phyloP scores from a whole-genome alignment of 345 rosid species.

The Lagerstroemia speciosa region DNA sequence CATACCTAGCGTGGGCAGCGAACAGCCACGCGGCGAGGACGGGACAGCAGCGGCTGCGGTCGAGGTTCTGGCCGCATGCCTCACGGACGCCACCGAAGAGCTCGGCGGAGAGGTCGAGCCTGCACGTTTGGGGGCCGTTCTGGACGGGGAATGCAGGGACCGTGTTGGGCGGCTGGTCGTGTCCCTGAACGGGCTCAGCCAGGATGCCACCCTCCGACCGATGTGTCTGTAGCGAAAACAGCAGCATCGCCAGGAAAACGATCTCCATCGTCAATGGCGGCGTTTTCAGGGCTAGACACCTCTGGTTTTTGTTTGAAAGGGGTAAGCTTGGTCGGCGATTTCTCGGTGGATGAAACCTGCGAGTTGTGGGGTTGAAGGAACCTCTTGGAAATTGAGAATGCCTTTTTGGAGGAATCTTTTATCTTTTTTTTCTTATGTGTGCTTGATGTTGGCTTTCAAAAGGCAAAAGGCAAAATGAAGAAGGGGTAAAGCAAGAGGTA shows the following conservation, averaged over 20 bases:
- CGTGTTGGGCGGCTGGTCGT: conserved; percentile 38
- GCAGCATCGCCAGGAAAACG: neutral
- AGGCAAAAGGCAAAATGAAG: conserved; percentile 1
- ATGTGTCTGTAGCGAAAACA: neutral
- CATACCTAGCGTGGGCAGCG: conserved; percentile 81
- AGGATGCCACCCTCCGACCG: conserved; percentile 17
- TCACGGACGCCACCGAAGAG: conserved; percentile 93
- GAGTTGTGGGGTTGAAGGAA: neutral
- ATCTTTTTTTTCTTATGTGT: conserved; percentile 4
- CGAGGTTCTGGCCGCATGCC: conserved; percentile 80
- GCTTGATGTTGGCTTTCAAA: neutral
- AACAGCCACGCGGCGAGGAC: conserved; percentile 96
- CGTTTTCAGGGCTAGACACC: neutral
- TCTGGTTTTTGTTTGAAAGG: neutral
- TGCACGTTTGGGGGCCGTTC: conserved; percentile 58
- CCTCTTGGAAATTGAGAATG: conserved; percentile 5
- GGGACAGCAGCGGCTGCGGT: conserved; percentile 96
- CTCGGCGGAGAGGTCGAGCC: conserved; percentile 90
- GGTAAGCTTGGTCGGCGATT: neutral
- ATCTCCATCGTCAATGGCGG: neutral
- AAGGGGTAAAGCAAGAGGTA: neutral
- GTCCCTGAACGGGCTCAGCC: conserved; percentile 45
- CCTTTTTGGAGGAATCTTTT: neutral
- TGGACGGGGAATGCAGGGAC: conserved; percentile 87
- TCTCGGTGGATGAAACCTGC: neutral